Evolutionary conservation across 2,329 filamentous ascomycete species (phyloP).

Genomic region (Thermoascus crustaceus): DNA sequence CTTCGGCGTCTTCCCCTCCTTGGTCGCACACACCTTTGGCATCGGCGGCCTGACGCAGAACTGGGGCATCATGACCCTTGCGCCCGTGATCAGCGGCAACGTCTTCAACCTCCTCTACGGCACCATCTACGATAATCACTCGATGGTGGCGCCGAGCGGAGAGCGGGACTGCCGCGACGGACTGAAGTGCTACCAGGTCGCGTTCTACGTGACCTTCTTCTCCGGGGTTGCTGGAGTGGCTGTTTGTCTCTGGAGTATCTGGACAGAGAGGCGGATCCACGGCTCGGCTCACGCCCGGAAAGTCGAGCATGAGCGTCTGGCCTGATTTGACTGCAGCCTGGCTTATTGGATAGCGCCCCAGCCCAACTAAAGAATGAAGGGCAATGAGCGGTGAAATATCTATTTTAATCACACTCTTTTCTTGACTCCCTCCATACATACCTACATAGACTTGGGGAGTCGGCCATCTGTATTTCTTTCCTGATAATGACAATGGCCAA

Average conservation of each 20-base stretch:
- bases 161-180: conserved; percentile 70
- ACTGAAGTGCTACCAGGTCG: conserved; percentile 67
- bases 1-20: conserved; percentile 87
- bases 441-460: too few species aligned
- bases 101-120: conserved; percentile 92
- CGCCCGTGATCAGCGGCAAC: conserved; percentile 80
- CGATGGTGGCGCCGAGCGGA: conserved; percentile 57
- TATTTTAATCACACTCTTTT: too few species aligned
- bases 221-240: conserved; percentile 62
- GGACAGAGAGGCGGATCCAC: conserved; percentile 30
- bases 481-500: too few species aligned
- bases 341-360: not conserved
- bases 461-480: too few species aligned
- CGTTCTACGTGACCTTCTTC: conserved; percentile 70
- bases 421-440: too few species aligned
- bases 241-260: conserved; percentile 54
- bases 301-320: conserved; percentile 24
- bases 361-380: too few species aligned
- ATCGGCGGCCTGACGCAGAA: conserved; percentile 85
- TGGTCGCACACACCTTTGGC: conserved; percentile 84
- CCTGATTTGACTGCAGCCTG: conserved; percentile 12
- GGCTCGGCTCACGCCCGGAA: conserved; percentile 16
- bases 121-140: conserved; percentile 71
- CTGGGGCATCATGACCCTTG: conserved; percentile 91
- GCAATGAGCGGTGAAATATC: too few species aligned